Base-by-base conservation (phyloP, 2,329 filamentous ascomycete species). In the Fusarium subtropicale region DNA sequence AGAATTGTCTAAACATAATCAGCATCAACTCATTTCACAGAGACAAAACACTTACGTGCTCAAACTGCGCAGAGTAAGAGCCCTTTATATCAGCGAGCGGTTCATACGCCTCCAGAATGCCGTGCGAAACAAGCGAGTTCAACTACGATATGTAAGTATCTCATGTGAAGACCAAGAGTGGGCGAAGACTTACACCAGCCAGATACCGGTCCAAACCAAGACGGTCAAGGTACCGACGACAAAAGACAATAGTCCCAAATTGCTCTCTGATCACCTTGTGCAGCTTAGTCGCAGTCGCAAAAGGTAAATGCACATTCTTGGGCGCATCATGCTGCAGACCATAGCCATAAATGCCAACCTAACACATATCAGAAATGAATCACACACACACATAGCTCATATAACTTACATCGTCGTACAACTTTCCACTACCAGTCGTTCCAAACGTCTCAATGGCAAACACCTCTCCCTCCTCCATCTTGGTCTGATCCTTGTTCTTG, bases 391-490 rank as follows among this genome's bases (percentile, higher is more conserved):
- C 20, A 22, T 22, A 4, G 1, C 1, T 10, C 3, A 30, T 1
- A 2, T 9, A 11, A 73, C 77, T 72, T 80, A 93, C 91, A 81
- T 96, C 92, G 73, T 97, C 93, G 69, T 87, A 84, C 44, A 95
- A 89, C 75, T 91, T 90, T 66, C 93, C 94, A 74, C 91, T 92
- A 62, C 94, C 94, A 15, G 94, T 97, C 76, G 90, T 94, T 36
- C 94, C 94, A 77, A 97, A 97, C 0, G 94, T 97, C 81, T 97
- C 94, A 71, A 97, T 97, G 64, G 94, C 94, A 79, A 95, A 97
- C 20, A 93, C 88, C 74, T 97, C 94, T 36, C 93, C 93, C 79
- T 97, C 94, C 80, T 97, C 94, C 94, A 97, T 97, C 85, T 97
- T 97, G 39, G 92, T 96, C 76, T 90, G 88, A 73, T 96, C 92